phyloP scores from a whole-genome alignment of 1,139 yeast genomes.

The Yamadazyma membranifaciens region DNA sequence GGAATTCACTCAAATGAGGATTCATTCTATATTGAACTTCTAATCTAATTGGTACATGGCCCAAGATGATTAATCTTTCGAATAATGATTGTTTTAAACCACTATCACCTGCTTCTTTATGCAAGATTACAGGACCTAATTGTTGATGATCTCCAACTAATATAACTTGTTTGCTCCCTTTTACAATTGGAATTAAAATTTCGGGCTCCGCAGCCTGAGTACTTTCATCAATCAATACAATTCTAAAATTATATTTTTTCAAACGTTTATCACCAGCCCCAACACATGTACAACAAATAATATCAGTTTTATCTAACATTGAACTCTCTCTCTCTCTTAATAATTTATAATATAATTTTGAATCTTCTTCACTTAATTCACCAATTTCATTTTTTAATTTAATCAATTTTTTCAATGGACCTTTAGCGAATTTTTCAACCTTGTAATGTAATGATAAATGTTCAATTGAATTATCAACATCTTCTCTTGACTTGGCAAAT shows the following conservation, averaged over 20 bases:
- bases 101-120: constrained; percentile 77
- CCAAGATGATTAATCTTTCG: constrained; percentile 81
- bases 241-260: constrained; percentile 54
- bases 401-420: constrained; percentile 57
- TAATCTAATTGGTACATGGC: constrained; percentile 80
- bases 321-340: constrained; percentile 39
- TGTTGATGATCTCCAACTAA: constrained; percentile 96
- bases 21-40: constrained; percentile 97
- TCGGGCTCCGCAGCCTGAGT: constrained; percentile 96
- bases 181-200: constrained; percentile 80
- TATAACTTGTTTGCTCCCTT: constrained; percentile 85
- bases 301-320: constrained; percentile 63
- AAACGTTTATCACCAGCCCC: constrained; percentile 84
- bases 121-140: constrained; percentile 85
- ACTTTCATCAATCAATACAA: constrained; percentile 87
- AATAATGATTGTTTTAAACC: constrained; percentile 84
- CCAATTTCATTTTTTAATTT: constrained; percentile 65
- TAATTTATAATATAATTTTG: constrained; percentile 28
- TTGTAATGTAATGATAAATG: constrained; percentile 53
- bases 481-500: constrained; percentile 77
- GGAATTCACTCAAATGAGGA: constrained; percentile 82
- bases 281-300: constrained; percentile 88
- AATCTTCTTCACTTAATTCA: constrained; percentile 60
- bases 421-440: constrained; percentile 47
- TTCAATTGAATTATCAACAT: constrained; percentile 62